A percentile compares a stretch with the other conserved stretches of the same genome.
Evolutionary conservation across 225 moss, liverwort and hornwort genomes (phyloP).

Genomic region (Bryum argenteum): DNA sequence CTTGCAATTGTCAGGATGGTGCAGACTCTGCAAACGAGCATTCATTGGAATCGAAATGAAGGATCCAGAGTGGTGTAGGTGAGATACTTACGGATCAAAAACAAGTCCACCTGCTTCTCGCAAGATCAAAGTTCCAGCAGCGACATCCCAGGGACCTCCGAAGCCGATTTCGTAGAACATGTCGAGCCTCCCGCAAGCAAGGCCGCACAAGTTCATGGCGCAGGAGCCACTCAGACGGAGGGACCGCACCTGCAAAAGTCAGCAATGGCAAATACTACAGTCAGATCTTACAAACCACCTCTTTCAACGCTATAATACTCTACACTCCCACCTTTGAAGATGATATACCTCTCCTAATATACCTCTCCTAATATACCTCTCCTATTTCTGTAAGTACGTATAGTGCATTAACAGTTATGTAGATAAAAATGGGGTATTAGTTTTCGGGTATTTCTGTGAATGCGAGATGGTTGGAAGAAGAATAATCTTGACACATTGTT

Average conservation of each 20-base stretch:
- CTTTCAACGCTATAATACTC: too few species aligned
- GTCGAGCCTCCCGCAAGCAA: constrained; percentile 93
- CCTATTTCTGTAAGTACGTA: too few species aligned
- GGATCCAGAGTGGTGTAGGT: not conserved
- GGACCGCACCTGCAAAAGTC: constrained; percentile 71
- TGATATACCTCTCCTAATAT: too few species aligned
- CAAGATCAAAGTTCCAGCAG: constrained; percentile 79
- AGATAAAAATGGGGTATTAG: too few species aligned
- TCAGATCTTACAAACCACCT: not conserved
- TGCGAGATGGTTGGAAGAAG: too few species aligned
- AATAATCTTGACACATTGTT: too few species aligned
- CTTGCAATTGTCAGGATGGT: constrained; percentile 7
- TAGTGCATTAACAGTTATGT: too few species aligned
- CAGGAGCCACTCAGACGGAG: constrained; percentile 89
- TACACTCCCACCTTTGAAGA: too few species aligned
- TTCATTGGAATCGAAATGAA: too few species aligned
- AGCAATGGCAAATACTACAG: not conserved
- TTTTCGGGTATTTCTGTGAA: too few species aligned
- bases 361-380: too few species aligned
- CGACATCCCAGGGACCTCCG: constrained; percentile 99
- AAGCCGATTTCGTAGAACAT: constrained; percentile 92
- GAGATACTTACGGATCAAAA: constrained; percentile 77
- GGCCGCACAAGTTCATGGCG: constrained; percentile 91
- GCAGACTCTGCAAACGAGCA: too few species aligned
- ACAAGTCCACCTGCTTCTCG: constrained; percentile 91